phyloP scores from a whole-genome alignment of 176 grass and related monocot species.

The Cocos nucifera region DNA sequence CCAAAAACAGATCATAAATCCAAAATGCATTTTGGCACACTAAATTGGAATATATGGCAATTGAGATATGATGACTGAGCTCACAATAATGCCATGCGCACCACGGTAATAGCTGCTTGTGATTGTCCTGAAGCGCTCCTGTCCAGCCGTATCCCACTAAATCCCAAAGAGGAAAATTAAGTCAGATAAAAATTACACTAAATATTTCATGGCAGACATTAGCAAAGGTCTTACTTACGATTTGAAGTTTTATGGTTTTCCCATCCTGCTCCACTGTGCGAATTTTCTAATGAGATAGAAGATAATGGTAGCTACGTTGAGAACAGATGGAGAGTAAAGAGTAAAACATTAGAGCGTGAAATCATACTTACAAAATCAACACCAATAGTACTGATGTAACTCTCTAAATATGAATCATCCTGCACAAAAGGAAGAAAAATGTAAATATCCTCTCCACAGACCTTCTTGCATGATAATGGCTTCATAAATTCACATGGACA shows the following conservation, averaged over 20 bases:
- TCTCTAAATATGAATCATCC: slow-evolving; percentile 80
- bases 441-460: not conserved
- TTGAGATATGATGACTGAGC: not conserved
- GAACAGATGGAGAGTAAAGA: slow-evolving; percentile 4
- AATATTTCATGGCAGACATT: too few species aligned
- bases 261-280: slow-evolving; percentile 72
- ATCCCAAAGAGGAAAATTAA: not conserved
- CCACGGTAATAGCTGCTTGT: slow-evolving; percentile 74
- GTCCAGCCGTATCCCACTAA: slow-evolving; percentile 75
- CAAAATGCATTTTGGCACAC: not conserved
- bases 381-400: slow-evolving; percentile 81
- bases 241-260: slow-evolving; percentile 83
- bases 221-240: slow-evolving; percentile 30
- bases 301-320: not conserved
- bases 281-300: slow-evolving; percentile 51
- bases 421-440: slow-evolving; percentile 19
- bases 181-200: too few species aligned
- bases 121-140: slow-evolving; percentile 69
- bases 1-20: not conserved
- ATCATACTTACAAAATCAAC: slow-evolving; percentile 70
- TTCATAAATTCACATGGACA: too few species aligned
- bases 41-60: too few species aligned
- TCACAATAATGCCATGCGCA: slow-evolving; percentile 67
- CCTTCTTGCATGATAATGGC: too few species aligned
- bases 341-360: not conserved